These are phyloP conservation scores for Micromonas pusilla DNA, from an alignment of 139 green algal genomes.

Conservation along the genomic window DNA sequence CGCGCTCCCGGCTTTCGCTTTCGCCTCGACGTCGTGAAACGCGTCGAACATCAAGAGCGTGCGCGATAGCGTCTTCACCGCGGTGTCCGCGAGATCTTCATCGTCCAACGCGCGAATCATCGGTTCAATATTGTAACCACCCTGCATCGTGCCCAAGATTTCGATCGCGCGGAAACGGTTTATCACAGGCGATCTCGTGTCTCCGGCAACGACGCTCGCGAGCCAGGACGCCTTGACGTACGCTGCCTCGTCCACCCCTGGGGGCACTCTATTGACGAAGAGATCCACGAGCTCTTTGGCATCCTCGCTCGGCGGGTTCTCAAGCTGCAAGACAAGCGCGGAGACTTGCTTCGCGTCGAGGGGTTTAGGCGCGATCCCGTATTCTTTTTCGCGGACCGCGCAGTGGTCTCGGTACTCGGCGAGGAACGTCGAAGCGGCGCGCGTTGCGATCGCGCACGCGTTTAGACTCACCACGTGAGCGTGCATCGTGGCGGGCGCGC, in stretches of 20 bases:
- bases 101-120: constrained; percentile 27
- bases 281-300: constrained; percentile 2
- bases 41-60: constrained; percentile 34
- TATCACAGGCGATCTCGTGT: constrained; percentile 12
- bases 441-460: background rate
- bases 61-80: constrained; percentile 10
- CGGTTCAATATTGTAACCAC: constrained; percentile 31
- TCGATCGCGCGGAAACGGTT: background rate
- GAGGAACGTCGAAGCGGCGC: background rate
- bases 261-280: constrained; percentile 25
- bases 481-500: too few species aligned
- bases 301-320: background rate
- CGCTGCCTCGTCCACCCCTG: constrained; percentile 34
- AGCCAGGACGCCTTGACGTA: constrained; percentile 36
- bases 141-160: constrained; percentile 36
- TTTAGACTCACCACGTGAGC: too few species aligned
- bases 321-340: background rate
- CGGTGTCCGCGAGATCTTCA: constrained; percentile 12
- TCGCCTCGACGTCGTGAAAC: constrained; percentile 34
- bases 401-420: constrained; percentile 14
- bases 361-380: constrained; percentile 24
- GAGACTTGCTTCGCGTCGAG: constrained; percentile 25
- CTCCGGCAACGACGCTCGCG: constrained; percentile 13
- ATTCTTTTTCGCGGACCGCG: background rate
- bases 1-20: constrained; percentile 17